Conservation (phyloP, 179 eudicot species). For the Silene vulgaris region DNA sequence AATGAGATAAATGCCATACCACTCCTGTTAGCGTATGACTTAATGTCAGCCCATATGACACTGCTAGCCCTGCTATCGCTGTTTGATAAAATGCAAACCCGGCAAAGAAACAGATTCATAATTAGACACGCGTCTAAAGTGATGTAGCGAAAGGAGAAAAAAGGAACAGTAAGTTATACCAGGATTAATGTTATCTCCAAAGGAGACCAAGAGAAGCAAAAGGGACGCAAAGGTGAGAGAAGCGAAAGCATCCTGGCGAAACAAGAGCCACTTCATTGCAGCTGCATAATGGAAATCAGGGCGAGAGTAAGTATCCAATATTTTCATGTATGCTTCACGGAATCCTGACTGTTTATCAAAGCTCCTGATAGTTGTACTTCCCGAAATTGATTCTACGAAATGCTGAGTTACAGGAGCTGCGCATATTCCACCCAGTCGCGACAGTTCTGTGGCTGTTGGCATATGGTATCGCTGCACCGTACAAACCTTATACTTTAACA, state of each 20-base stretch:
- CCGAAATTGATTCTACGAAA: conserved; percentile 25
- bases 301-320: conserved; percentile 19
- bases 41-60: too few species aligned
- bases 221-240: conserved; percentile 16
- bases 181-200: conserved; percentile 16
- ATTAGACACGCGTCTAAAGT: too few species aligned
- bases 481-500: too few species aligned
- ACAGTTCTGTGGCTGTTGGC: conserved; percentile 19
- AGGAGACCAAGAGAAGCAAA: conserved; percentile 16
- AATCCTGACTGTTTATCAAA: conserved; percentile 23
- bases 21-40: too few species aligned
- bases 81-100: too few species aligned
- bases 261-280: conserved; percentile 25
- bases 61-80: too few species aligned
- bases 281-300: conserved; percentile 25
- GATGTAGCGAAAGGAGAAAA: too few species aligned
- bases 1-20: too few species aligned
- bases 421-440: conserved; percentile 21
- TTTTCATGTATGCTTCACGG: conserved; percentile 18
- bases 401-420: conserved; percentile 25
- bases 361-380: conserved; percentile 24
- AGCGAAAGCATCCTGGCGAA: conserved; percentile 19
- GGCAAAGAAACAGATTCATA: too few species aligned
- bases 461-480: conserved; percentile 20
- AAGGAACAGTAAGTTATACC: conserved; percentile 7